Evolutionary conservation across 2,329 filamentous ascomycete genomes (phyloP).

Genomic region (Ceratocystis harringtonii): DNA sequence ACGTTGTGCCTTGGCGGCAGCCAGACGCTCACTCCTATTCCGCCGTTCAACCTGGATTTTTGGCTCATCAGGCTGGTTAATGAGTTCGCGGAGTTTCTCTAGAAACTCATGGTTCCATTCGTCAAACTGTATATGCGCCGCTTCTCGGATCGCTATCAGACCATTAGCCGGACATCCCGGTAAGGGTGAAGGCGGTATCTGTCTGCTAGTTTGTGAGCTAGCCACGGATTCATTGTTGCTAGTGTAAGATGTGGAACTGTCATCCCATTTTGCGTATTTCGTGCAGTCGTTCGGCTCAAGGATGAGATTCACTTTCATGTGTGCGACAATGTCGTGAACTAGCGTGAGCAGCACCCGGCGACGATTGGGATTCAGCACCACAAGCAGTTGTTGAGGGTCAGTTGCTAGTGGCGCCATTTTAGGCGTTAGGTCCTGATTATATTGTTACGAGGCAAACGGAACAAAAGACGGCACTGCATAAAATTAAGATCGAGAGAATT

Average conservation of each 20-base stretch:
- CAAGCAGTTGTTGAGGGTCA: constrained; percentile 40
- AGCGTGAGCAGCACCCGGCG: constrained; percentile 38
- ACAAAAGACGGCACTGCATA: neutral
- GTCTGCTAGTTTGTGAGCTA: neutral
- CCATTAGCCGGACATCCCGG: constrained; percentile 12
- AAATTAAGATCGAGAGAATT: neutral
- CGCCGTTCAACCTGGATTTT: constrained; percentile 34
- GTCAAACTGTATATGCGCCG: constrained; percentile 13
- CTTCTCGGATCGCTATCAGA: constrained; percentile 17
- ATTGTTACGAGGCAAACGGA: neutral
- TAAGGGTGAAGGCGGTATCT: neutral
- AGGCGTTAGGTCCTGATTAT: constrained; percentile 3
- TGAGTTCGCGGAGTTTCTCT: constrained; percentile 12
- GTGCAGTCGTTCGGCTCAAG: constrained; percentile 14
- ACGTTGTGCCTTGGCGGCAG: constrained; percentile 4
- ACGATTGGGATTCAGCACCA: constrained; percentile 37
- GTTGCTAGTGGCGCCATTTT: constrained; percentile 39
- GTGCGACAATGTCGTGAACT: constrained; percentile 35
- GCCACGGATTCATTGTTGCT: constrained; percentile 8
- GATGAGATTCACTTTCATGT: constrained; percentile 39
- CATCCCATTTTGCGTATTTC: constrained; percentile 11
- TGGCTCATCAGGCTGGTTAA: constrained; percentile 22
- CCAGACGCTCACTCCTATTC: constrained; percentile 30
- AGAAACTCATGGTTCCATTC: constrained; percentile 14
- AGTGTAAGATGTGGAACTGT: constrained; percentile 14